A percentile compares a stretch with the other conserved stretches of the same genome.
These are phyloP conservation scores for Gynostemma pentaphyllum DNA, from an alignment of 306 rosid species.

Conservation along the genomic window DNA sequence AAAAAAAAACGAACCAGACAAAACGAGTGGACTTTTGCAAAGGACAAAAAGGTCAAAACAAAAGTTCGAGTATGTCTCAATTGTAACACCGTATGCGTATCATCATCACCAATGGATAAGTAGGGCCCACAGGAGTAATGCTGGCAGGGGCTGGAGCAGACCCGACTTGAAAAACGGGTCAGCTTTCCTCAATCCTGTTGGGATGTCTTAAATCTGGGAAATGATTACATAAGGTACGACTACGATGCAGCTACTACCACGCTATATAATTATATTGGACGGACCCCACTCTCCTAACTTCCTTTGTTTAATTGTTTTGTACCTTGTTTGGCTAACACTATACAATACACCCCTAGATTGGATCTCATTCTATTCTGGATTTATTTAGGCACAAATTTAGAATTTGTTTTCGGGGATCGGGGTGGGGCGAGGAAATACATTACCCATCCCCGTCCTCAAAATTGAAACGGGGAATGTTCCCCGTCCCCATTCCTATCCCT, in stretches of 20 bases:
- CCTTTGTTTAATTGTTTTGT: constrained; percentile 2
- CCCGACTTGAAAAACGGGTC: no score
- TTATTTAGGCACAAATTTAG: no score
- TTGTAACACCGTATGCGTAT: constrained; percentile 3
- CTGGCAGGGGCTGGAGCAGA: no score
- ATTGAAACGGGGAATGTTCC: no score
- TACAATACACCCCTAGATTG: no score
- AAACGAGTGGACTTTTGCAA: background rate
- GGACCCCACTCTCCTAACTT: constrained; percentile 7
- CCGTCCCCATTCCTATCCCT: no score
- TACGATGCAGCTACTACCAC: constrained; percentile 4
- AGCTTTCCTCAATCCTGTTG: no score
- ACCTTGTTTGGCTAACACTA: no score
- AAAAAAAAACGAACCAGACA: constrained; percentile 1
- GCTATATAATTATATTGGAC: background rate
- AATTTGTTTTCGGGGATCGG: no score
- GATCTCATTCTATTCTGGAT: no score
- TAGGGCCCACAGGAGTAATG: constrained; percentile 8
- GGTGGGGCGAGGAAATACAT: no score
- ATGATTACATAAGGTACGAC: constrained; percentile 4
- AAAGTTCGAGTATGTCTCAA: background rate
- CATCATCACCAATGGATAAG: background rate
- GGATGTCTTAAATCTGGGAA: constrained; percentile 4
- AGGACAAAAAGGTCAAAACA: background rate
- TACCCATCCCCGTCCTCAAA: no score